phyloP scores from a whole-genome alignment of 1,284 basidiomycete genomes.

The Sanghuangporus weigelae region DNA sequence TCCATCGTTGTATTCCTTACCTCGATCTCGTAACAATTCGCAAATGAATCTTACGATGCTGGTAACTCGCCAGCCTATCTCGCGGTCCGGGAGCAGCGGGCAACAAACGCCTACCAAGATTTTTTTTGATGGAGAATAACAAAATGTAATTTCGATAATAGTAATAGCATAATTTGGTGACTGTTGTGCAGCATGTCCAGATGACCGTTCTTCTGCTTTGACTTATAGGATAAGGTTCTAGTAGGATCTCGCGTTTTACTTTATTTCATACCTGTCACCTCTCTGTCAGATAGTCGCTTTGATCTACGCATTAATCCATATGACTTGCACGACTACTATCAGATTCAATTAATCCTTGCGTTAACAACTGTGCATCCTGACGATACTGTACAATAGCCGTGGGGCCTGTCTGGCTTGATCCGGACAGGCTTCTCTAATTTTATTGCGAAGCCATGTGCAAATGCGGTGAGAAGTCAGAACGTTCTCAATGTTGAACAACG shows the following conservation, averaged over 20 bases:
- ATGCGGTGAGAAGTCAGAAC: not conserved
- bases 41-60: slow-evolving; percentile 53
- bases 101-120: slow-evolving; percentile 22
- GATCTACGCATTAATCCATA: not conserved
- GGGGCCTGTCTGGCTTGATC: not conserved
- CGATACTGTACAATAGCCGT: not conserved
- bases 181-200: not conserved
- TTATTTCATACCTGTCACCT: not conserved
- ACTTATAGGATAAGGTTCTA: not conserved
- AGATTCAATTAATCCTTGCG: not conserved
- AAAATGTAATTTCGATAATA: not conserved
- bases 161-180: not conserved
- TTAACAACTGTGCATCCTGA: not conserved
- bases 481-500: not conserved
- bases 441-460: not conserved
- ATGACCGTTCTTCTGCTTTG: not conserved
- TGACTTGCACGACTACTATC: not conserved
- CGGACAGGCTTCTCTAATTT: not conserved
- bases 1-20: slow-evolving; percentile 26
- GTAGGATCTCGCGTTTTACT: not conserved
- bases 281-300: not conserved
- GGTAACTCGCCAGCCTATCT: slow-evolving; percentile 38
- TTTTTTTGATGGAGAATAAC: slow-evolving; percentile 11
- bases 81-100: slow-evolving; percentile 34
- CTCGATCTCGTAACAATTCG: slow-evolving; percentile 61